Conservation (phyloP, 257 asterid genomes). For the Nicotiana tomentosiformis region DNA sequence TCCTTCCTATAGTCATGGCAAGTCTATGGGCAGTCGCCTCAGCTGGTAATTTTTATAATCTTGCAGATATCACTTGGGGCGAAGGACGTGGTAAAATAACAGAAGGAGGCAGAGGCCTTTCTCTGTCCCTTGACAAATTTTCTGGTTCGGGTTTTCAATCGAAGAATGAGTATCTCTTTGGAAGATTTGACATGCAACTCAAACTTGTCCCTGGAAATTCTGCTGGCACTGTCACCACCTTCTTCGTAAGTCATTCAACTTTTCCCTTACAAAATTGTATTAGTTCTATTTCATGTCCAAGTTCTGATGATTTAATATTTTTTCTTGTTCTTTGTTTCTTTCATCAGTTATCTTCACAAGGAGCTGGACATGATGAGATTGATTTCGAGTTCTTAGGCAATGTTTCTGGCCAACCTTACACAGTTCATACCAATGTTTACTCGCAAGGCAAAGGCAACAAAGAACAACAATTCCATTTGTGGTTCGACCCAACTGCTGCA, state of each 20-base stretch:
- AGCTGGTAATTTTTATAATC: conserved; percentile 41
- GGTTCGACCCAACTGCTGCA: conserved; percentile 49
- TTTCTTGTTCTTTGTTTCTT: too few species aligned
- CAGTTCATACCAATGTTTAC: conserved; percentile 48
- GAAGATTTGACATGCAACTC: conserved; percentile 52
- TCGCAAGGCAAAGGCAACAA: conserved; percentile 36
- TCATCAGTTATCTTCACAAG: conserved; percentile 27
- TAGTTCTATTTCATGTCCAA: too few species aligned
- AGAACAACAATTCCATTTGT: conserved; percentile 55
- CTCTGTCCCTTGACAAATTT: conserved; percentile 44
- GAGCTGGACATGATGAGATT: conserved; percentile 44
- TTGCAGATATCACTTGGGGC: conserved; percentile 36
- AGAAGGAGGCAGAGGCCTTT: conserved; percentile 34
- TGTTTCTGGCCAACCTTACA: conserved; percentile 43
- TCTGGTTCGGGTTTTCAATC: conserved; percentile 67
- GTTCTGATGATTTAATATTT: too few species aligned
- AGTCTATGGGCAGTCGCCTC: conserved; percentile 28
- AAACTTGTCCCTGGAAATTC: conserved; percentile 62
- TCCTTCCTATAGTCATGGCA: conserved; percentile 16
- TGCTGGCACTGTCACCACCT: conserved; percentile 70
- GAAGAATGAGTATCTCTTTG: conserved; percentile 30
- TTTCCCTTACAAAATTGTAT: neutral
- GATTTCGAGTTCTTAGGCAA: conserved; percentile 62
- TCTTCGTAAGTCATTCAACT: conserved; percentile 31
- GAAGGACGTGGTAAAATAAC: conserved; percentile 32